Conservation (phyloP, 1,284 basidiomycete genomes). For the Somion occarium region DNA sequence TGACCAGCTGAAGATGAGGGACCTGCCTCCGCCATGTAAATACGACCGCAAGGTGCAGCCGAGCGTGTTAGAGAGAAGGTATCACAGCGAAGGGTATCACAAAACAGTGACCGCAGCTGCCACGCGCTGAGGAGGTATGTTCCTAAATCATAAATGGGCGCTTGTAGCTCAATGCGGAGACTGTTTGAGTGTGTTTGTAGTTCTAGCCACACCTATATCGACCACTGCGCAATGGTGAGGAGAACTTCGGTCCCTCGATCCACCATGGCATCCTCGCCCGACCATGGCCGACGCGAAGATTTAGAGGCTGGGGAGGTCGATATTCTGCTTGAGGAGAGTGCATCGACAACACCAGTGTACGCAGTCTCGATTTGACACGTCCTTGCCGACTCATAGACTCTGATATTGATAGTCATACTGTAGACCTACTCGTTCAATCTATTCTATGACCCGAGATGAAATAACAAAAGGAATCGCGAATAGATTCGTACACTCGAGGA, state of each 20-base stretch:
- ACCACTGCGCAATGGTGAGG: constrained; percentile 11
- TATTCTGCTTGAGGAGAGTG: constrained; percentile 22
- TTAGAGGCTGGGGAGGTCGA: constrained; percentile 32
- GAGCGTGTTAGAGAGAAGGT: background rate
- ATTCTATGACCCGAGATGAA: constrained; percentile 74
- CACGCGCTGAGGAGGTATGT: background rate
- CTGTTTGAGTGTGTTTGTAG: constrained; percentile 14
- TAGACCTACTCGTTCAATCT: constrained; percentile 74
- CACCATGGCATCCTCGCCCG: constrained; percentile 24
- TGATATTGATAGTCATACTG: constrained; percentile 20
- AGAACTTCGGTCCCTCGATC: constrained; percentile 16
- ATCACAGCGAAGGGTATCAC: background rate
- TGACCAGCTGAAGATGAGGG: constrained; percentile 20
- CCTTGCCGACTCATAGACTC: constrained; percentile 25
- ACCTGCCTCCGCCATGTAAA: constrained; percentile 28
- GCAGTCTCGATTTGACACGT: constrained; percentile 15
- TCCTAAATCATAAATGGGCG: too few relatives aligned
- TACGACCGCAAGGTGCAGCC: background rate
- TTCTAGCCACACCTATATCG: constrained; percentile 9
- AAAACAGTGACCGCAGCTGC: too few relatives aligned
- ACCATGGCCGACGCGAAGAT: constrained; percentile 27
- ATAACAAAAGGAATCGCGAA: constrained; percentile 79
- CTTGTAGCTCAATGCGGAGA: background rate
- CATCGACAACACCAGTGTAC: constrained; percentile 20
- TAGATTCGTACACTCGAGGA: constrained; percentile 78